Evolutionary conservation across 495 filamentous ascomycete genomes (phyloP).

Genomic region (Chaetomium fimeti): DNA sequence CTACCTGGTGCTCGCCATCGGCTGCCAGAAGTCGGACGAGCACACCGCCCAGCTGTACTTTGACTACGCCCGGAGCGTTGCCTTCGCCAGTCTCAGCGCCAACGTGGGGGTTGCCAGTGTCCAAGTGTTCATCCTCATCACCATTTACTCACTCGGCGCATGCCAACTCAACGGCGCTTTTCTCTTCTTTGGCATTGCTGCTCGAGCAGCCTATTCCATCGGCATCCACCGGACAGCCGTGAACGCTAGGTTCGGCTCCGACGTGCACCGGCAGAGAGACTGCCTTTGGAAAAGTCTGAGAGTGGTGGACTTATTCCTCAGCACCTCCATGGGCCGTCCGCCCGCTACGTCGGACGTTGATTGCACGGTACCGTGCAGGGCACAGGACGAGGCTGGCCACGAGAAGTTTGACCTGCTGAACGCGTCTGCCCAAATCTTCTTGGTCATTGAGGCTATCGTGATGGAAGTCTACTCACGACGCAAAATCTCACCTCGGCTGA

Average conservation of each 20-base stretch:
- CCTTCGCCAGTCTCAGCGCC: constrained; percentile 55
- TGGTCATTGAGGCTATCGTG: constrained; percentile 44
- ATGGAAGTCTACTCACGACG: constrained; percentile 46
- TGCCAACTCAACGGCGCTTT: constrained; percentile 63
- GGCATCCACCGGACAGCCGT: constrained; percentile 62
- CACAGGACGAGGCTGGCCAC: constrained; percentile 29
- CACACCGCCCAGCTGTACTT: constrained; percentile 54
- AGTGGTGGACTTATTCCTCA: constrained; percentile 60
- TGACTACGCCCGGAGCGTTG: constrained; percentile 55
- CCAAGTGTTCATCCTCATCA: constrained; percentile 58
- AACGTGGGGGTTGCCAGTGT: constrained; percentile 58
- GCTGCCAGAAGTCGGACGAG: constrained; percentile 55
- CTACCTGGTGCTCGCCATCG: constrained; percentile 61
- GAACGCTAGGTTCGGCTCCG: constrained; percentile 55
- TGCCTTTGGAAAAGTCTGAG: constrained; percentile 62
- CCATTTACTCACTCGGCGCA: constrained; percentile 59
- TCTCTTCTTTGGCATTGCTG: constrained; percentile 57
- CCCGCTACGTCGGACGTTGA: constrained; percentile 60
- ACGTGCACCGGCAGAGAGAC: constrained; percentile 51
- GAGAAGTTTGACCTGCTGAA: constrained; percentile 46
- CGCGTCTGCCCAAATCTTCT: constrained; percentile 45
- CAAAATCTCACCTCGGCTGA: constrained; percentile 47
- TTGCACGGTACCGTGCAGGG: constrained; percentile 48
- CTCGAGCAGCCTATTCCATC: constrained; percentile 58
- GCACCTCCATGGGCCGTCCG: constrained; percentile 59